Percentiles rank a stretch among this genome's conserved stretches.
phyloP scores from a whole-genome alignment of 495 filamentous ascomycete species.

The Clohesyomyces aquaticus region DNA sequence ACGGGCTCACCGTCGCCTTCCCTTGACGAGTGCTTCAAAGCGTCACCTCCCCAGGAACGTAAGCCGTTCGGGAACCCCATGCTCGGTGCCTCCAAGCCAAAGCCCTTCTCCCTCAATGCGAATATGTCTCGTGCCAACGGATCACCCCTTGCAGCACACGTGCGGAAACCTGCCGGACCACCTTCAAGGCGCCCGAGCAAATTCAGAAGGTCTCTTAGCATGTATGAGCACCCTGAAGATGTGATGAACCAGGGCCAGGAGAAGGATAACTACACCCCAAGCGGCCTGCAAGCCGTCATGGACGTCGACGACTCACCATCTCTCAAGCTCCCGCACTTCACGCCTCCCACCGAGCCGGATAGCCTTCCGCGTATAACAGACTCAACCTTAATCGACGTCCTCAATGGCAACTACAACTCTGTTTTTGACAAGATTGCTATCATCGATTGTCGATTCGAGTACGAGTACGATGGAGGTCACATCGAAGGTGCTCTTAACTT shows the following conservation, averaged over 20 bases:
- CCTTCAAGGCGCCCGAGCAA: constrained; percentile 80
- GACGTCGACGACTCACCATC: constrained; percentile 73
- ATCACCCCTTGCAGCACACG: constrained; percentile 70
- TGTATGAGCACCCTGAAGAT: constrained; percentile 93
- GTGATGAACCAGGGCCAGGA: constrained; percentile 72
- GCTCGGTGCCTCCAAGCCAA: constrained; percentile 61
- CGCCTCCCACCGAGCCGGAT: constrained; percentile 77
- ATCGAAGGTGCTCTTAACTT: constrained; percentile 91
- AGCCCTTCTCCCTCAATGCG: constrained; percentile 58
- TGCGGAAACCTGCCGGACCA: constrained; percentile 72
- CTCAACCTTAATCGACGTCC: constrained; percentile 76
- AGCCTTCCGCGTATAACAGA: constrained; percentile 84
- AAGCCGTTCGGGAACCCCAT: constrained; percentile 60
- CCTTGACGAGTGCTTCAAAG: constrained; percentile 75
- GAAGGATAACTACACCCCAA: constrained; percentile 58
- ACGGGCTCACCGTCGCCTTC: constrained; percentile 64
- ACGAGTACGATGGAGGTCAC: constrained; percentile 96
- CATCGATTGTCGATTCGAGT: constrained; percentile 97
- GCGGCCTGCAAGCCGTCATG: constrained; percentile 68
- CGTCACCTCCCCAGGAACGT: constrained; percentile 75
- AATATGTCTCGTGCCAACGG: constrained; percentile 63
- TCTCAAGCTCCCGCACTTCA: constrained; percentile 81
- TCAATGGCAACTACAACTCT: constrained; percentile 80
- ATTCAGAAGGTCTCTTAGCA: constrained; percentile 89
- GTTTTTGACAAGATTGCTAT: constrained; percentile 77